Conservation (phyloP, 441 rosid species). For the Adansonia rubrostipa region DNA sequence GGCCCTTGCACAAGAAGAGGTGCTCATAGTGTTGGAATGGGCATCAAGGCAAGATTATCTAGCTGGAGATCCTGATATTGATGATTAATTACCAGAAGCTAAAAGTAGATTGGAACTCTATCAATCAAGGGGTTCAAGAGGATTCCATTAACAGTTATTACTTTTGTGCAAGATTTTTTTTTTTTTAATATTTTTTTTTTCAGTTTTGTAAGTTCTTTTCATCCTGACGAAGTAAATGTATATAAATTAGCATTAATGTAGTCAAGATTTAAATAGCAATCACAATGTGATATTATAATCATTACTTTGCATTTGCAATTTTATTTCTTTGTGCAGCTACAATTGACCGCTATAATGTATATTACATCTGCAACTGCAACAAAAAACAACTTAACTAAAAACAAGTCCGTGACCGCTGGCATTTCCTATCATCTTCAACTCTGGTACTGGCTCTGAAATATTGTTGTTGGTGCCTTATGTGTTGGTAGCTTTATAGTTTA, state of each 20-base stretch:
- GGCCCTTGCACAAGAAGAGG: conserved; percentile 66
- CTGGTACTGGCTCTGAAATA: too few relatives aligned
- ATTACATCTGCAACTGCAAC: too few relatives aligned
- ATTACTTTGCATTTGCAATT: too few relatives aligned
- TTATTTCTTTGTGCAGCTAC: too few relatives aligned
- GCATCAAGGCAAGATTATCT: conserved; percentile 62
- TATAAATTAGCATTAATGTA: background rate
- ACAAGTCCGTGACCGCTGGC: too few relatives aligned
- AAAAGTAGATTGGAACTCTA: conserved; percentile 67
- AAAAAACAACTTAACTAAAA: too few relatives aligned
- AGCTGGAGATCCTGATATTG: conserved; percentile 41
- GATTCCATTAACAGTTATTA: conserved; percentile 39
- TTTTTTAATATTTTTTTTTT: background rate
- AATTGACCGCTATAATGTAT: too few relatives aligned
- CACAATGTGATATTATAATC: too few relatives aligned
- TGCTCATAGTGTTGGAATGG: conserved; percentile 74
- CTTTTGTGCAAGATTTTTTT: conserved; percentile 26
- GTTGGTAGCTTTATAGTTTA: too few relatives aligned
- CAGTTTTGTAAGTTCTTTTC: conserved; percentile 20
- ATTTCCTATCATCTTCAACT: too few relatives aligned
- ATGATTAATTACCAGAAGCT: conserved; percentile 55
- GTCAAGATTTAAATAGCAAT: too few relatives aligned
- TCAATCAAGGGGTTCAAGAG: conserved; percentile 70
- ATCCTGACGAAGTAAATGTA: conserved; percentile 24
- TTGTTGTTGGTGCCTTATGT: too few relatives aligned